A percentile compares a stretch with the other conserved stretches of the same genome.
phyloP scores from a whole-genome alignment of 352 stramenopile genomes.

The Pythium apleroticum region DNA sequence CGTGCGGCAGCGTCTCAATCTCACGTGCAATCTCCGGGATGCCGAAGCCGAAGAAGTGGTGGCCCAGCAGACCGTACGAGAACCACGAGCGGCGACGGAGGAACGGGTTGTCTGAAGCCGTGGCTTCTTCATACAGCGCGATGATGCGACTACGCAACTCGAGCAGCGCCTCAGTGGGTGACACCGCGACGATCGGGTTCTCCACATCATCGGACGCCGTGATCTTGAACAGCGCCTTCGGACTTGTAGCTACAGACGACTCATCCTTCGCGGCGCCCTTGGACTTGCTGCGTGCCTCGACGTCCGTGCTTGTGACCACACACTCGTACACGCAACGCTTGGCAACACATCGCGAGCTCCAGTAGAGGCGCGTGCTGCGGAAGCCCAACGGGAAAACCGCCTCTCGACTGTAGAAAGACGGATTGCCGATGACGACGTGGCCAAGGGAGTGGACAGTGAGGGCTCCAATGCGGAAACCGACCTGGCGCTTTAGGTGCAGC shows the following conservation, averaged over 20 bases:
- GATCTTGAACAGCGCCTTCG: constrained; percentile 72
- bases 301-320: constrained; percentile 79
- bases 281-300: constrained; percentile 44
- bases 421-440: constrained; percentile 72
- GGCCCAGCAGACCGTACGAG: constrained; percentile 70
- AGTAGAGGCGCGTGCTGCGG: constrained; percentile 92
- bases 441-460: constrained; percentile 83
- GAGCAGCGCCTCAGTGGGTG: constrained; percentile 67
- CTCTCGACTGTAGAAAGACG: constrained; percentile 85
- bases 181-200: constrained; percentile 60
- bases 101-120: constrained; percentile 69
- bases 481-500: constrained; percentile 43
- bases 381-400: constrained; percentile 90
- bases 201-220: constrained; percentile 66
- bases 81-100: constrained; percentile 76
- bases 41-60: constrained; percentile 85
- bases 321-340: constrained; percentile 90
- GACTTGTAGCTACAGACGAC: constrained; percentile 4
- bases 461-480: constrained; percentile 72
- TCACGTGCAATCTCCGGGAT: constrained; percentile 60
- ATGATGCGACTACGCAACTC: constrained; percentile 72
- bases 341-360: constrained; percentile 64
- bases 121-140: constrained; percentile 68
- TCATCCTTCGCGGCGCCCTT: constrained; percentile 12
- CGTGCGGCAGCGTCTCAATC: constrained; percentile 74